phyloP scores from a whole-genome alignment of 352 stramenopile genomes.

The Phytophthora foliorum region DNA sequence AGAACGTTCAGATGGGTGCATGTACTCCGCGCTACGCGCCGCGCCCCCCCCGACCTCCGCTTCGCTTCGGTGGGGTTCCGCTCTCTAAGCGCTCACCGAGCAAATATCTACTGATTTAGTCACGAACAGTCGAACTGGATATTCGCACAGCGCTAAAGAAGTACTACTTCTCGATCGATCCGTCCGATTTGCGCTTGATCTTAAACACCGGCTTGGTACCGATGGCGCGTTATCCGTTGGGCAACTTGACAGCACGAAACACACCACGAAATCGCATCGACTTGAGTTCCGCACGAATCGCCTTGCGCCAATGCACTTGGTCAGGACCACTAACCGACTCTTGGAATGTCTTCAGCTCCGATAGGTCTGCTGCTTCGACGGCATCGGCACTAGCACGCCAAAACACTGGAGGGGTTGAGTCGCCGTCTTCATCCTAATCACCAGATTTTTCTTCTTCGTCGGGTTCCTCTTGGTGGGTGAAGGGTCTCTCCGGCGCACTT shows the following conservation, averaged over 20 bases:
- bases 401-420: conserved; percentile 15
- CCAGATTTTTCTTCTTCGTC: conserved; percentile 1
- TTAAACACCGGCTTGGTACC: conserved; percentile 51
- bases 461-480: neutral
- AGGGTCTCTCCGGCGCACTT: conserved; percentile 1
- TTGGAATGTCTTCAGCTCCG: neutral
- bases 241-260: conserved; percentile 18
- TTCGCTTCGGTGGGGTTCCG: too few species aligned
- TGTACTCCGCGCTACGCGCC: too few species aligned
- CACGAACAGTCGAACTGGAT: too few species aligned
- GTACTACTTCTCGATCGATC: conserved; percentile 54
- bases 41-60: too few species aligned
- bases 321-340: conserved; percentile 9
- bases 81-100: too few species aligned
- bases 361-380: conserved; percentile 20
- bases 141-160: too few species aligned
- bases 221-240: conserved; percentile 12
- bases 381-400: conserved; percentile 22
- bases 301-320: conserved; percentile 31
- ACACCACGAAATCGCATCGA: conserved; percentile 28
- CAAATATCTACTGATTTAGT: too few species aligned
- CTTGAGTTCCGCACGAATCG: conserved; percentile 17
- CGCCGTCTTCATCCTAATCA: neutral
- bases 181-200: conserved; percentile 46
- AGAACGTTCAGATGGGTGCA: too few species aligned